Conservation (phyloP, 2,329 filamentous ascomycete species). For the Colletotrichum tropicale region DNA sequence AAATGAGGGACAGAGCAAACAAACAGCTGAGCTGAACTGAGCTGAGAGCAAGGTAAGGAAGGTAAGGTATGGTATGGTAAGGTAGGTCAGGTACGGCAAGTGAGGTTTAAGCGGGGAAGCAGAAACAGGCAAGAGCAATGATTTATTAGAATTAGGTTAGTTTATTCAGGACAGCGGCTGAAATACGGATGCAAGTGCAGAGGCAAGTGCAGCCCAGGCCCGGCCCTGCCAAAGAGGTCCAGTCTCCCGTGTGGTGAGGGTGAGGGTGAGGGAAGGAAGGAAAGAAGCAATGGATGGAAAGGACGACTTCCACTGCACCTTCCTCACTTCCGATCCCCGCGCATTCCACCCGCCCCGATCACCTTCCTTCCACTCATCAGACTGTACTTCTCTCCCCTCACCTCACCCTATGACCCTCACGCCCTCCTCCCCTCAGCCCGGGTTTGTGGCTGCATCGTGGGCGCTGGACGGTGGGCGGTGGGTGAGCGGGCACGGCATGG, state of each 20-base stretch:
- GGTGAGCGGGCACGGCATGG: neutral
- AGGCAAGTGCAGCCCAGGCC: neutral
- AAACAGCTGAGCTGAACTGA: neutral
- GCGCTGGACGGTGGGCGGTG: neutral
- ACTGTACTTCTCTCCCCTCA: neutral
- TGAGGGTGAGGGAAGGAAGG: neutral
- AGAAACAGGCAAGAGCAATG: neutral
- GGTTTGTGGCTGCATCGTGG: slow-evolving; percentile 11
- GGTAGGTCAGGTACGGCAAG: neutral
- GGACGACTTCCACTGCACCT: neutral
- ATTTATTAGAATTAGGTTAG: neutral
- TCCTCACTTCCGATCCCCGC: slow-evolving; percentile 10
- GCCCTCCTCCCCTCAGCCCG: neutral
- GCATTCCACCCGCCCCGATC: slow-evolving; percentile 20
- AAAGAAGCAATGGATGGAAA: neutral
- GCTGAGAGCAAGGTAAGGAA: too few species aligned
- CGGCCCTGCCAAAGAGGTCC: neutral
- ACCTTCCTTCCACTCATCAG: neutral
- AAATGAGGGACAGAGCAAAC: neutral
- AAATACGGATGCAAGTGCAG: neutral
- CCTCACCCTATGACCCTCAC: neutral
- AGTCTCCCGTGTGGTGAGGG: neutral
- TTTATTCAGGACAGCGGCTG: neutral
- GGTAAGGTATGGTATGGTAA: neutral
- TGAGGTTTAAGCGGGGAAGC: neutral